Evolutionary conservation across 306 rosid species (phyloP).

Genomic region (Cicer yamashitae): DNA sequence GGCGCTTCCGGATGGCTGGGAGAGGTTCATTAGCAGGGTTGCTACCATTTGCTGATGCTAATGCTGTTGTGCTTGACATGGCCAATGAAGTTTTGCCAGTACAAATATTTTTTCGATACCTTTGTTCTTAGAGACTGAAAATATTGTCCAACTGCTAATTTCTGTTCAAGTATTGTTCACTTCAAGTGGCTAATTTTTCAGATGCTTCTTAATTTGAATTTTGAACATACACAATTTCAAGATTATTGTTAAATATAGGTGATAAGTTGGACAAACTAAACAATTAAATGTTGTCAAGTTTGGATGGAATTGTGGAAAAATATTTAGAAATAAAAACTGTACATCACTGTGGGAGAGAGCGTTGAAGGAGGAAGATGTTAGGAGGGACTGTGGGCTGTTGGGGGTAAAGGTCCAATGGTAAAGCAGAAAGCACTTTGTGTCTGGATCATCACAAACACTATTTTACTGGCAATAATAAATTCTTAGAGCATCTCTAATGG

Average conservation of each 20-base stretch:
- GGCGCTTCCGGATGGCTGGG: constrained; percentile 97
- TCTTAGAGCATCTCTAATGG: background rate
- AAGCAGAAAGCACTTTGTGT: background rate
- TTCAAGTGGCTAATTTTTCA: constrained; percentile 6
- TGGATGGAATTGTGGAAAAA: background rate
- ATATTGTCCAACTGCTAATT: constrained; percentile 23
- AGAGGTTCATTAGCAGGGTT: constrained; percentile 95
- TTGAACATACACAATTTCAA: constrained; percentile 19
- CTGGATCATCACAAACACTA: background rate
- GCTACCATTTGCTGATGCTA: constrained; percentile 93
- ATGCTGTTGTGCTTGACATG: constrained; percentile 91
- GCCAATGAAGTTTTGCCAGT: constrained; percentile 95
- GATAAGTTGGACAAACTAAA: background rate
- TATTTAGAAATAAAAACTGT: background rate
- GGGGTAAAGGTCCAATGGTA: background rate
- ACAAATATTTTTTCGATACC: constrained; percentile 47
- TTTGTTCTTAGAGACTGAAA: constrained; percentile 32
- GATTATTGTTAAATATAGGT: constrained; percentile 32
- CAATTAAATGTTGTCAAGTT: constrained; percentile 8
- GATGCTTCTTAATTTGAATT: constrained; percentile 36
- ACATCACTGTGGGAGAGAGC: constrained; percentile 3
- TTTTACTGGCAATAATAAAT: background rate
- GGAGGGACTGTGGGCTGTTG: background rate
- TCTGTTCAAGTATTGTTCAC: constrained; percentile 38
- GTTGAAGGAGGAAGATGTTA: background rate